Evolutionary conservation across 2,329 filamentous ascomycete species (phyloP).

Genomic region (Fusarium sp.): DNA sequence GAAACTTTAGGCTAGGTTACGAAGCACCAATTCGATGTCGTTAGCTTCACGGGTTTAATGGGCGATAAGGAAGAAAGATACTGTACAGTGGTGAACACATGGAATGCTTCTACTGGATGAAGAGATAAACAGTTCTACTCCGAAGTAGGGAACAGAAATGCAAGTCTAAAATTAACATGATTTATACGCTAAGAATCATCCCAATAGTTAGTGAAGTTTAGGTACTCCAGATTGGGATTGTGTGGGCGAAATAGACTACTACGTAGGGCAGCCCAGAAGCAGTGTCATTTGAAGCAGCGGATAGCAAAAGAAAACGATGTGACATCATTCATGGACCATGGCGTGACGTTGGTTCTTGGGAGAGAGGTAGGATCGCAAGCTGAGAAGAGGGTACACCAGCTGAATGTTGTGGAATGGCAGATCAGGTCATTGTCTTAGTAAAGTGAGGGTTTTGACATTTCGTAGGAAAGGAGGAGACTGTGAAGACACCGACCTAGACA

Average conservation of each 20-base stretch:
- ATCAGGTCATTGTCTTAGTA: neutral
- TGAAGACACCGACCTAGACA: neutral
- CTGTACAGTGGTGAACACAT: neutral
- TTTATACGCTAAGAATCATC: too few species aligned
- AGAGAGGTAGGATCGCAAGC: slow-evolving; percentile 4
- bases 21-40: neutral
- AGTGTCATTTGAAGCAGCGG: slow-evolving; percentile 11
- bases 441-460: too few species aligned
- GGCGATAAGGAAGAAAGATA: neutral
- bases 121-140: slow-evolving; percentile 2
- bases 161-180: too few species aligned
- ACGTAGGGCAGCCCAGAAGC: slow-evolving; percentile 7
- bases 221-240: slow-evolving; percentile 2
- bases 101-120: neutral
- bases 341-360: slow-evolving; percentile 25
- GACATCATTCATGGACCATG: slow-evolving; percentile 34
- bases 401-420: neutral
- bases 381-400: slow-evolving; percentile 19
- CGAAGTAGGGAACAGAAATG: too few species aligned
- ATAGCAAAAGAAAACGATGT: slow-evolving; percentile 13
- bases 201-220: too few species aligned
- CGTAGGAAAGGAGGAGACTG: too few species aligned
- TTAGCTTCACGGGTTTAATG: neutral
- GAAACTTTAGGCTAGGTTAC: slow-evolving; percentile 6
- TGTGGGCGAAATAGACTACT: slow-evolving; percentile 1